Conservation (phyloP, 2,329 filamentous ascomycete genomes). For the Coniochaeta sp. region DNA sequence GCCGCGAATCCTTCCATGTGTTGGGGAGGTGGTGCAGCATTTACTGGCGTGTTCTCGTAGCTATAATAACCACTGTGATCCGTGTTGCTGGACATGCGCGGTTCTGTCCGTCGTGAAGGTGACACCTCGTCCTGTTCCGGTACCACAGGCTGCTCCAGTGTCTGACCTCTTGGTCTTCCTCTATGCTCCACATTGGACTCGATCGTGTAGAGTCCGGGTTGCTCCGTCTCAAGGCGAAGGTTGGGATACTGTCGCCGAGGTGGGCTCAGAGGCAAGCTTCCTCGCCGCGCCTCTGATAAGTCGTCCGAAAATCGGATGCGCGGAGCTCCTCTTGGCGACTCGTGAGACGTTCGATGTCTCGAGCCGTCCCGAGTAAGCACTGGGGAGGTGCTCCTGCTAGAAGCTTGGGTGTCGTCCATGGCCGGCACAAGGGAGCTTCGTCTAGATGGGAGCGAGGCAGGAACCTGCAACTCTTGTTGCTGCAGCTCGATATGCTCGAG, state of each 20-base stretch:
- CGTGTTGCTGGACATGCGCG: neutral
- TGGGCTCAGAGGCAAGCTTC: neutral
- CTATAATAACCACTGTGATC: constrained; percentile 3
- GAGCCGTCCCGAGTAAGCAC: constrained; percentile 7
- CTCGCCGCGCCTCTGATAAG: constrained; percentile 7
- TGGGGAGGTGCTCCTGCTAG: neutral
- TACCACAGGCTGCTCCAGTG: neutral
- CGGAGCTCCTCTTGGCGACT: neutral
- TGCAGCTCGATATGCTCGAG: constrained; percentile 18
- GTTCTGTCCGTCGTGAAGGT: neutral
- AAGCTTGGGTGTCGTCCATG: constrained; percentile 2
- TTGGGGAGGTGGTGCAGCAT: neutral
- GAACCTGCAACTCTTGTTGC: constrained; percentile 4
- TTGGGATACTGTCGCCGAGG: constrained; percentile 8
- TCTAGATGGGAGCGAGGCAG: constrained; percentile 1
- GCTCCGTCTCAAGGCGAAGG: constrained; percentile 11
- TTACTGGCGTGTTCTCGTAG: neutral
- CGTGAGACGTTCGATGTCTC: neutral
- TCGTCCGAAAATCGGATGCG: constrained; percentile 19
- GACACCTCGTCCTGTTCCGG: neutral
- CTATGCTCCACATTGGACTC: constrained; percentile 15
- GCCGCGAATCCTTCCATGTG: constrained; percentile 8
- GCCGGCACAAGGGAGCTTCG: neutral
- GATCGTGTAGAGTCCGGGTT: constrained; percentile 20
- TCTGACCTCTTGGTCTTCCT: constrained; percentile 7